A percentile compares a stretch with the other conserved stretches of the same genome.
phyloP scores from a whole-genome alignment of 352 stramenopile species.

The Phytophthora brassicae region DNA sequence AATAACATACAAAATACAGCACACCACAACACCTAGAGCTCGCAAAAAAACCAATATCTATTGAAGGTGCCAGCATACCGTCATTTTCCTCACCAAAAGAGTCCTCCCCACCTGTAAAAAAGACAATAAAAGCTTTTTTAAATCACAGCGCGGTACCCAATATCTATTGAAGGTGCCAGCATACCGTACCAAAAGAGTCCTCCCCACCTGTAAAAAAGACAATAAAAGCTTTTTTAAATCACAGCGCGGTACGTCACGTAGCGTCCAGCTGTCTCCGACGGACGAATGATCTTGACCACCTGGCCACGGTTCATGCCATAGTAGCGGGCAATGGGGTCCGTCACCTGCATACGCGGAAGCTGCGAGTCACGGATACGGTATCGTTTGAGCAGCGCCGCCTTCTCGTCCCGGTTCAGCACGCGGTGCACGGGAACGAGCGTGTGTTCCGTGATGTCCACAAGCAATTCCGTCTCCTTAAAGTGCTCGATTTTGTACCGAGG shows the following conservation, averaged over 20 bases:
- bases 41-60: conserved; percentile 16
- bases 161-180: conserved; percentile 11
- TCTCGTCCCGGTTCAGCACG: conserved; percentile 96
- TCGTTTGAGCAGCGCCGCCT: conserved; percentile 96
- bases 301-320: conserved; percentile 95
- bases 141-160: conserved; percentile 98
- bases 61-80: neutral
- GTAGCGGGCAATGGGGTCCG: conserved; percentile 99
- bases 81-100: too few species aligned
- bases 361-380: conserved; percentile 99
- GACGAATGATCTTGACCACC: conserved; percentile 99
- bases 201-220: neutral
- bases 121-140: conserved; percentile 47
- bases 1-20: too few species aligned
- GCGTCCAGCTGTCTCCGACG: conserved; percentile 97
- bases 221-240: conserved; percentile 78
- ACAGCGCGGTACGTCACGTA: conserved; percentile 99
- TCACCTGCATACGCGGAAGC: conserved; percentile 98
- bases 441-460: conserved; percentile 99
- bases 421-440: conserved; percentile 98
- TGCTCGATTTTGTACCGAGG: conserved; percentile 93
- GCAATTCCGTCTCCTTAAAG: conserved; percentile 98
- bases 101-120: neutral
- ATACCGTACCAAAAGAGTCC: too few species aligned
- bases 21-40: neutral